Conservation (phyloP, 768 basidiomycete genomes). For the Psilocybe subaeruginosa region DNA sequence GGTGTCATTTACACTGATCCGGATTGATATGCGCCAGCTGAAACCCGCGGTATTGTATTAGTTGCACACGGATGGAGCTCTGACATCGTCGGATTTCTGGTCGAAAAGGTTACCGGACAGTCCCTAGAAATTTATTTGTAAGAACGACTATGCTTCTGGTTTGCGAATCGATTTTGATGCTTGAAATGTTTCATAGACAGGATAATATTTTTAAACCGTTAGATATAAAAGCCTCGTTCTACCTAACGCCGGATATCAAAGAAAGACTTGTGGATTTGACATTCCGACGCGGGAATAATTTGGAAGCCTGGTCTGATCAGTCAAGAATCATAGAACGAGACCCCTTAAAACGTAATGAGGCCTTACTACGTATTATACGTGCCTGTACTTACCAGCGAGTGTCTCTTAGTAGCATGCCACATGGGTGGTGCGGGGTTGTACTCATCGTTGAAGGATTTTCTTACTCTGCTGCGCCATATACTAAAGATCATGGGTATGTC, state of each 20-base stretch:
- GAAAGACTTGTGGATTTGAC: constrained; percentile 21
- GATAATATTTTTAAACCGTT: constrained; percentile 33
- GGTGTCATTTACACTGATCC: constrained; percentile 4
- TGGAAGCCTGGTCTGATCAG: constrained; percentile 21
- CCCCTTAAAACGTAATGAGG: constrained; percentile 19
- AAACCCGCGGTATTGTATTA: constrained; percentile 1
- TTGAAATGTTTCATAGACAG: constrained; percentile 16
- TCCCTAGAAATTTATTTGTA: constrained; percentile 31
- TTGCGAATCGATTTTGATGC: background rate
- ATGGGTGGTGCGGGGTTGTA: constrained; percentile 31
- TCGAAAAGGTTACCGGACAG: constrained; percentile 32
- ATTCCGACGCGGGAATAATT: constrained; percentile 20
- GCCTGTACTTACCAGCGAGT: too few species aligned
- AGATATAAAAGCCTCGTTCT: constrained; percentile 29
- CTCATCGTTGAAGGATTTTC: constrained; percentile 28
- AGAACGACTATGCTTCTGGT: constrained; percentile 23
- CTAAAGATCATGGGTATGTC: constrained; percentile 29
- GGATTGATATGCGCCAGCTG: background rate
- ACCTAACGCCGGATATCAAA: constrained; percentile 27
- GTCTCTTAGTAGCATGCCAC: constrained; percentile 18
- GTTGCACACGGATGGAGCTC: constrained; percentile 34
- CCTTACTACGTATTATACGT: background rate
- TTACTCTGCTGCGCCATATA: constrained; percentile 30
- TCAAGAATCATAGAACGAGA: constrained; percentile 24
- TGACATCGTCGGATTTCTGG: constrained; percentile 33